Percentiles rank a stretch among this genome's conserved stretches.
phyloP scores from a whole-genome alignment of 2,329 filamentous ascomycete genomes.

The Pseudovirgaria hyperparasitica region DNA sequence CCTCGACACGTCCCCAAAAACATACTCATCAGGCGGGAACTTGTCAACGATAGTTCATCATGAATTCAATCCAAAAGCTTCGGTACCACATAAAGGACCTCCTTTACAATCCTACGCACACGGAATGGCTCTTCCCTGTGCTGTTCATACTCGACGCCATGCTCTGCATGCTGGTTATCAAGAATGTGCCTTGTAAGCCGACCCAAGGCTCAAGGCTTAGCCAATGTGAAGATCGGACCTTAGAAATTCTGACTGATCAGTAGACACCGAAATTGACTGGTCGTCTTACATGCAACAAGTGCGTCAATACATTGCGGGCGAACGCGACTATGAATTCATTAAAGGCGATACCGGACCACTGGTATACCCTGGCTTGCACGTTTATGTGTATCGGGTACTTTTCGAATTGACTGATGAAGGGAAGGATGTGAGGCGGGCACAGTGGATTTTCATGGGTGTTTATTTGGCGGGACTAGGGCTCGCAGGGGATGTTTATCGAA shows the following conservation, averaged over 20 bases:
- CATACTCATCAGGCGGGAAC: too few relatives aligned
- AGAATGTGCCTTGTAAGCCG: constrained; percentile 64
- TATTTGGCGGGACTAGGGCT: constrained; percentile 66
- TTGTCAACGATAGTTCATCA: constrained; percentile 8
- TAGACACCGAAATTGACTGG: constrained; percentile 98
- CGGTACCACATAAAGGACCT: constrained; percentile 15
- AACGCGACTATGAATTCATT: constrained; percentile 79
- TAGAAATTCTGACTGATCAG: constrained; percentile 13
- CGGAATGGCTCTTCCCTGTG: constrained; percentile 50
- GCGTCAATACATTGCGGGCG: constrained; percentile 63
- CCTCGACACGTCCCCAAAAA: too few relatives aligned
- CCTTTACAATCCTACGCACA: constrained; percentile 41
- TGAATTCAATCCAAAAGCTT: constrained; percentile 25
- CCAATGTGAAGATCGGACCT: constrained; percentile 4
- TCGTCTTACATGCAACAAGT: constrained; percentile 93
- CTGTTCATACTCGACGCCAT: constrained; percentile 58
- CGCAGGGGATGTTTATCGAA: constrained; percentile 72
- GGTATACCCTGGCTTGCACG: constrained; percentile 88
- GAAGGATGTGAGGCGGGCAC: constrained; percentile 63
- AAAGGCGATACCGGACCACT: constrained; percentile 81
- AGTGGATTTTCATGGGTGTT: constrained; percentile 66
- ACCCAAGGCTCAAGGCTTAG: background rate
- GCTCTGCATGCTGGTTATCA: constrained; percentile 63
- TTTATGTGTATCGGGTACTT: constrained; percentile 76
- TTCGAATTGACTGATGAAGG: constrained; percentile 69